These are phyloP conservation scores for Mrakia blollopis DNA, from an alignment of 768 basidiomycete genomes.

Conservation along the genomic window DNA sequence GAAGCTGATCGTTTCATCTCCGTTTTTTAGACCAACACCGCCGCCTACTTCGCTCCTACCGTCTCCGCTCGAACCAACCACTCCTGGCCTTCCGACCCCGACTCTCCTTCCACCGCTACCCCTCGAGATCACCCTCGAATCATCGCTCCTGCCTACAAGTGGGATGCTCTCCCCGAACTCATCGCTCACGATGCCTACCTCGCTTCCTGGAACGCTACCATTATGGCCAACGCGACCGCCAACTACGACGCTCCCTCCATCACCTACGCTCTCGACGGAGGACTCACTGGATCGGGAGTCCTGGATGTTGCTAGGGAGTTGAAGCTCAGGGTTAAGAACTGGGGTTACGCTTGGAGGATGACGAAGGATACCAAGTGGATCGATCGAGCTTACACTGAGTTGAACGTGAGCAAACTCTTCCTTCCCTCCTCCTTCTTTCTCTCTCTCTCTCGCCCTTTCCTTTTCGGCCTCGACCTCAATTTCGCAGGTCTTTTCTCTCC, in stretches of 20 bases:
- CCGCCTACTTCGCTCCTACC: slow-evolving; percentile 50
- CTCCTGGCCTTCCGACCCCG: slow-evolving; percentile 74
- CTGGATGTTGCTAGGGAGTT: slow-evolving; percentile 83
- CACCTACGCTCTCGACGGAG: slow-evolving; percentile 67
- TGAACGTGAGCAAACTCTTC: slow-evolving; percentile 57
- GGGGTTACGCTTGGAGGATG: slow-evolving; percentile 82
- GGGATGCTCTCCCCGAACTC: slow-evolving; percentile 70
- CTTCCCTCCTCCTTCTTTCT: not conserved
- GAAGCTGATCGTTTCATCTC: no score
- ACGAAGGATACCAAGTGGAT: slow-evolving; percentile 89
- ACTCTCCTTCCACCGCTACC: slow-evolving; percentile 55
- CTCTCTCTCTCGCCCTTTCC: not conserved
- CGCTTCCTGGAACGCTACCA: slow-evolving; percentile 79
- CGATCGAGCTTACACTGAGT: slow-evolving; percentile 75
- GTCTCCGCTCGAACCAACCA: slow-evolving; percentile 46
- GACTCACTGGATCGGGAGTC: slow-evolving; percentile 65
- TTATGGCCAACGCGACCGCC: slow-evolving; percentile 79
- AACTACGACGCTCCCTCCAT: slow-evolving; percentile 64
- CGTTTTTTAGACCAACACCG: slow-evolving; percentile 50
- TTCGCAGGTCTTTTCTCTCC: no score
- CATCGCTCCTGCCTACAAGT: slow-evolving; percentile 86
- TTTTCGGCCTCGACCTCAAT: not conserved
- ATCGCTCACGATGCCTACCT: slow-evolving; percentile 83
- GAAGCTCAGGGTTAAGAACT: slow-evolving; percentile 87
- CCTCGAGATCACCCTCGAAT: slow-evolving; percentile 81